Base-by-base conservation (phyloP, 495 filamentous ascomycete genomes). In the Ascobolus immersus region DNA sequence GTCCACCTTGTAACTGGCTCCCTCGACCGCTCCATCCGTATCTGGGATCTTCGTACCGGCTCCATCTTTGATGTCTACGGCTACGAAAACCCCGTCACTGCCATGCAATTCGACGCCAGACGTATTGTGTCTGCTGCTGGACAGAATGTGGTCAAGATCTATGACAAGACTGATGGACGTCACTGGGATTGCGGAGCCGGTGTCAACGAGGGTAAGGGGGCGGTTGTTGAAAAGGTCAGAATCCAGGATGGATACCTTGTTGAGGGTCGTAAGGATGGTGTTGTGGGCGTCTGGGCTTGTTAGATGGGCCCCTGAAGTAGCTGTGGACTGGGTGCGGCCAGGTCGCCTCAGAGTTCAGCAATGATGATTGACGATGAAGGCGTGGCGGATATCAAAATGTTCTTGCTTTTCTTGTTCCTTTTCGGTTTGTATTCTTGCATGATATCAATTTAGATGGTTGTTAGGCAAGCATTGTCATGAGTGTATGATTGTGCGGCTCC, bases 31-130 rank as follows among this genome's bases (percentile, higher is more conserved):
- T 93, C 82, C 53, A 78, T 94, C 47, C 60, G 86, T 86, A 93
- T 99, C 49, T 99, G 86, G 86, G 86, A 99, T 57, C 71, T 99
- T 27, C 76, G 86, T 25, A 99, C 76, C 10, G 86, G 86, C 24
- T 82, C 80, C 10, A 93, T 99, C 43, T 78, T 73, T 48, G 86
- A 99, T 49, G 89, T 82, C 20, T 99, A 77, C 47, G 86, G 86
- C 27, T 99, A 93, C 51, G 80, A 93, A 48, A 62, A 79, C 46
- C 73, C 84, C 0, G 65, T 99, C 40, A 91, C 79, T 17, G 81
- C 74, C 59, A 94, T 94, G 86, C 86, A 86, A 71, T 99, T 99
- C 46, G 86, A 99, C 52, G 59, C 62, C 9, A 71, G 82, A 18
- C 69, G 86, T 26, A 99, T 99, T 39, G 81, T 84, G 5, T 68